A percentile compares a stretch with the other conserved stretches of the same genome.
phyloP scores from a whole-genome alignment of 2,329 filamentous ascomycete species.

The Dactylellina haptotyla region DNA sequence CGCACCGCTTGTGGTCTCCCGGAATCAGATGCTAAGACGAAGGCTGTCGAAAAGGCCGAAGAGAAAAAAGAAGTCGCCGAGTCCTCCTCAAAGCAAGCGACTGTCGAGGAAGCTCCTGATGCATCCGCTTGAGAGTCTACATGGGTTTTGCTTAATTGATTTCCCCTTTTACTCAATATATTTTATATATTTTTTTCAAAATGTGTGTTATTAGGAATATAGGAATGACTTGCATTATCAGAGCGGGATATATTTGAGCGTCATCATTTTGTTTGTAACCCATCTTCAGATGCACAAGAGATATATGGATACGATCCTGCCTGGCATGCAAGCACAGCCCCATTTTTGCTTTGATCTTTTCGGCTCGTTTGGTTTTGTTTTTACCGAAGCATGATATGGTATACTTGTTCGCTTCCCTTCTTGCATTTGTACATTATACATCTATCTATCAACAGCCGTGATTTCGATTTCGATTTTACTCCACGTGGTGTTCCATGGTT shows the following conservation, averaged over 20 bases:
- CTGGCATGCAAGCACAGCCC: not conserved
- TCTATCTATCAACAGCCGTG: not conserved
- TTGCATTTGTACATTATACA: constrained; percentile 3
- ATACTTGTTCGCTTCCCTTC: not conserved
- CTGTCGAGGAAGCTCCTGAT: constrained; percentile 49
- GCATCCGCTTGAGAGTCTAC: constrained; percentile 46
- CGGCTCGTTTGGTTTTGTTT: not conserved
- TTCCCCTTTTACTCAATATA: not conserved
- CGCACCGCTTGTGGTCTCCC: constrained; percentile 55
- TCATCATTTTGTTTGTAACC: constrained; percentile 16
- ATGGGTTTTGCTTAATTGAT: not conserved
- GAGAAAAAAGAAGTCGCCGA: constrained; percentile 37
- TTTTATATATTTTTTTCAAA: constrained; percentile 22
- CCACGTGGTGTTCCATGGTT: too few relatives aligned
- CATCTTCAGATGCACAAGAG: not conserved
- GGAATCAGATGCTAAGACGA: constrained; percentile 27
- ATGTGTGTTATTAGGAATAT: constrained; percentile 43
- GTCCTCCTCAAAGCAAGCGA: constrained; percentile 42
- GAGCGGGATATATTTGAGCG: constrained; percentile 32
- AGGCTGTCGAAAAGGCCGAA: constrained; percentile 24
- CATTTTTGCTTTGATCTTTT: not conserved
- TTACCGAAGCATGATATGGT: too few relatives aligned
- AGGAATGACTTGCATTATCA: constrained; percentile 36
- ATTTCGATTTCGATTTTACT: not conserved
- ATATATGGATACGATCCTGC: not conserved